phyloP scores from a whole-genome alignment of 1,284 basidiomycete genomes.

The Austroboletus niveus region DNA sequence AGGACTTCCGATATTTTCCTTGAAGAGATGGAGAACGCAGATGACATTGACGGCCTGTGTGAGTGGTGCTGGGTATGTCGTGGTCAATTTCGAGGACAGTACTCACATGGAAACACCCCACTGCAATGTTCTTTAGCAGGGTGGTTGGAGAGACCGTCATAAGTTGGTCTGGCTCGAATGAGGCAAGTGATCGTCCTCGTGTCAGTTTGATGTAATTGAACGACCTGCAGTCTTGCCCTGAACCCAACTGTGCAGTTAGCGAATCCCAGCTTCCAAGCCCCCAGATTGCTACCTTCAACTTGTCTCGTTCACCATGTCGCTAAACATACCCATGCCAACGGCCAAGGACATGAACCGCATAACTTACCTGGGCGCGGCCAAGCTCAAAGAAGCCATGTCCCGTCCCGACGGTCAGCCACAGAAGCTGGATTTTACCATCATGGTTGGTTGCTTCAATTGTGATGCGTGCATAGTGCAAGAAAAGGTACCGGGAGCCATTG shows the following conservation, averaged over 20 bases:
- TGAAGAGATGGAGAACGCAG: conserved; percentile 57
- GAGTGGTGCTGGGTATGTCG: conserved; percentile 3
- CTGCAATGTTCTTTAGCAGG: conserved; percentile 20
- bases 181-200: neutral
- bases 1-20: conserved; percentile 56
- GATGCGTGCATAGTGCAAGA: conserved; percentile 7
- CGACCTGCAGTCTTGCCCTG: no score
- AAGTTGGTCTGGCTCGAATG: conserved; percentile 6
- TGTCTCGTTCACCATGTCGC: conserved; percentile 18
- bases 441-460: conserved; percentile 25
- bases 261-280: no score
- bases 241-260: no score
- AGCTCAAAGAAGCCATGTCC: conserved; percentile 27
- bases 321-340: conserved; percentile 22
- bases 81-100: neutral
- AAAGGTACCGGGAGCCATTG: conserved; percentile 19
- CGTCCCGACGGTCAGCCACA: conserved; percentile 29
- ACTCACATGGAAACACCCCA: conserved; percentile 31
- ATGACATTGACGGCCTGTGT: conserved; percentile 48
- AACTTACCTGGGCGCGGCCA: conserved; percentile 29
- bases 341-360: conserved; percentile 26
- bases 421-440: conserved; percentile 28
- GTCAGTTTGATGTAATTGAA: no score
- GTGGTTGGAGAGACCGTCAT: neutral
- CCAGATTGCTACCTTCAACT: neutral